These are phyloP conservation scores for Cutaneotrichosporon sp. DNA, from an alignment of 1,284 basidiomycete genomes.

Conservation along the genomic window DNA sequence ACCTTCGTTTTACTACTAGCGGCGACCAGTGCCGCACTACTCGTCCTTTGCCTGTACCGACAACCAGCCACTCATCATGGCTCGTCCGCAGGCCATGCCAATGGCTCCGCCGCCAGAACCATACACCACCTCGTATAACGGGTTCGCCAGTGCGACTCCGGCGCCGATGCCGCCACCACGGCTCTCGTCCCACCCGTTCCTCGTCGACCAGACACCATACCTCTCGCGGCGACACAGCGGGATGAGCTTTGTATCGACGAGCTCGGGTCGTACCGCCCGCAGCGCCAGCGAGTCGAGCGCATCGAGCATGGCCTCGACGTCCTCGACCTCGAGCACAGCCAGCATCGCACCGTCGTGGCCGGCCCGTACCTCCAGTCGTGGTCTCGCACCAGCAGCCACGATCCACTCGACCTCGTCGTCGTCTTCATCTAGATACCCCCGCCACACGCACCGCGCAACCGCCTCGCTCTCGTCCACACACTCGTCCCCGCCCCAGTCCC, in stretches of 20 bases:
- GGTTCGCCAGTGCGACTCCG: not conserved
- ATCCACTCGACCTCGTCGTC: not conserved
- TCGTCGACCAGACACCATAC: slow-evolving; percentile 25
- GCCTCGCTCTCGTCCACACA: not conserved
- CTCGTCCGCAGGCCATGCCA: not conserved
- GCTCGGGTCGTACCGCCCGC: not conserved
- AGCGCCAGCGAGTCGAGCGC: not conserved
- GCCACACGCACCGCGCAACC: not conserved
- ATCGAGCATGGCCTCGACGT: not conserved
- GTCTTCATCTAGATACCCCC: not conserved
- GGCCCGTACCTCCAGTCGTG: no score
- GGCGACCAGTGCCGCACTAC: no score
- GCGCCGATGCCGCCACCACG: not conserved
- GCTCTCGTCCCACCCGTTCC: slow-evolving; percentile 22
- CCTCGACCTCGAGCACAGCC: not conserved
- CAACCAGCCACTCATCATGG: not conserved
- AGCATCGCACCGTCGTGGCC: no score
- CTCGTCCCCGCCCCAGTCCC: not conserved
- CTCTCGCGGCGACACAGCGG: slow-evolving; percentile 8
- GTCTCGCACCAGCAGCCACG: not conserved
- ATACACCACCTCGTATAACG: not conserved
- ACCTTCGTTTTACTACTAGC: not conserved
- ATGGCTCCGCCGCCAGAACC: not conserved
- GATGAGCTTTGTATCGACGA: not conserved
- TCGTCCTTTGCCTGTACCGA: no score